phyloP scores from a whole-genome alignment of 345 rosid species.

The Carallia brachiata region DNA sequence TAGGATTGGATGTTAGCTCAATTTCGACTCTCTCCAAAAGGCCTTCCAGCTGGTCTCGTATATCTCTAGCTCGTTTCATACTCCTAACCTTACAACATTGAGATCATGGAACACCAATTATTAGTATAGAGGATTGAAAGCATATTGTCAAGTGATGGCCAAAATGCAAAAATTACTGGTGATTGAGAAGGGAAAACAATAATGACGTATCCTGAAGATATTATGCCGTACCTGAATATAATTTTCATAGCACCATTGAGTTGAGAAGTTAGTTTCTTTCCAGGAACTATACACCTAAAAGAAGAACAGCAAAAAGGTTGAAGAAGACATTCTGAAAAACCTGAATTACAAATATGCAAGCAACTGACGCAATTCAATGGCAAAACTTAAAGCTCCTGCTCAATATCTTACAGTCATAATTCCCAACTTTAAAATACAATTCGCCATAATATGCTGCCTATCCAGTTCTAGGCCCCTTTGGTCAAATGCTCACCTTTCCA shows the following conservation, averaged over 20 bases:
- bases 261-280: constrained; percentile 93
- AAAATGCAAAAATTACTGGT: not conserved
- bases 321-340: not conserved
- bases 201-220: not conserved
- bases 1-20: constrained; percentile 59
- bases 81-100: constrained; percentile 71
- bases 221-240: constrained; percentile 71
- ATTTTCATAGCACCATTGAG: constrained; percentile 98
- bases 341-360: not conserved
- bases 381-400: not conserved
- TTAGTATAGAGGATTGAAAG: not conserved
- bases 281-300: constrained; percentile 83
- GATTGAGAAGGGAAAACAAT: constrained; percentile 2
- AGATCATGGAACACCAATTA: not conserved
- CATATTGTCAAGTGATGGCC: not conserved
- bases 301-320: constrained; percentile 15
- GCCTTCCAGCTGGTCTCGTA: constrained; percentile 91
- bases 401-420: not conserved
- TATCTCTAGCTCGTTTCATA: constrained; percentile 96
- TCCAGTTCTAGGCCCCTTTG: too few relatives aligned
- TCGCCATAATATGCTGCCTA: too few relatives aligned
- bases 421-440: too few relatives aligned
- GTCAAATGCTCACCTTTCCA: too few relatives aligned
- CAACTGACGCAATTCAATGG: too few relatives aligned
- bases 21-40: constrained; percentile 97